Evolutionary conservation across 2,329 filamentous ascomycete genomes (phyloP), one percentile per base, ranked within the genome.

Genomic region (Ramularia collo-cygni): DNA sequence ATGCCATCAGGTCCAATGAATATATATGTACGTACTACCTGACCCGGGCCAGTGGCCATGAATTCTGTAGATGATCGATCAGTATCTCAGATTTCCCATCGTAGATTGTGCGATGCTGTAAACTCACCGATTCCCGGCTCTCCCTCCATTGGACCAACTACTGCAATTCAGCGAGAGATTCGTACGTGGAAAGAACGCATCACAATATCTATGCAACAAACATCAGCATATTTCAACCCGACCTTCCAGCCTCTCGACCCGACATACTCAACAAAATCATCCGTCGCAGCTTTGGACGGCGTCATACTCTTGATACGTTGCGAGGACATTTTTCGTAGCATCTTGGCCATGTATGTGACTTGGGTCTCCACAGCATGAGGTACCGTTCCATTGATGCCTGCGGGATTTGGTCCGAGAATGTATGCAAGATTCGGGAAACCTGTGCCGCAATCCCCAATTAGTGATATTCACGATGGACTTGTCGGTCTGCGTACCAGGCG

Each of bases 1-100:
- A 24, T 24, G 10, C 21, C 6, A 24, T 6, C 21, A 24, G 21
- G 10, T 24, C 6, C 21, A 6, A 6, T 24, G 6, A 6, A 24
- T n/a, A n/a, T n/a, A 10, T 10, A 10, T 24, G 6, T 24, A 6
- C 21, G 6, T 24, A 24, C 21, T 24, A 1, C 79, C 79, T 48
- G 77, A 82, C 0, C 81, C 81, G 0, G 82, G 83, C 75, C 81
- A 87, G 5, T 83, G 56, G 0, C 80, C 81, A 46, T 83, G 78
- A 16, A 86, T 77, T n/a, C n/a, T n/a, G n/a, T n/a, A n/a, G n/a
- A n/a, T n/a, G n/a, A n/a, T n/a, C n/a, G n/a, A n/a, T n/a, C n/a
- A n/a, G n/a, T n/a, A n/a, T n/a, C n/a, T n/a, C n/a, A n/a, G n/a
- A n/a, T n/a, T n/a, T n/a, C n/a, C n/a, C n/a, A n/a, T n/a, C n/a